Evolutionary conservation across 805 yeast species (phyloP).

Genomic region (Helenozyma baotianmanensis): DNA sequence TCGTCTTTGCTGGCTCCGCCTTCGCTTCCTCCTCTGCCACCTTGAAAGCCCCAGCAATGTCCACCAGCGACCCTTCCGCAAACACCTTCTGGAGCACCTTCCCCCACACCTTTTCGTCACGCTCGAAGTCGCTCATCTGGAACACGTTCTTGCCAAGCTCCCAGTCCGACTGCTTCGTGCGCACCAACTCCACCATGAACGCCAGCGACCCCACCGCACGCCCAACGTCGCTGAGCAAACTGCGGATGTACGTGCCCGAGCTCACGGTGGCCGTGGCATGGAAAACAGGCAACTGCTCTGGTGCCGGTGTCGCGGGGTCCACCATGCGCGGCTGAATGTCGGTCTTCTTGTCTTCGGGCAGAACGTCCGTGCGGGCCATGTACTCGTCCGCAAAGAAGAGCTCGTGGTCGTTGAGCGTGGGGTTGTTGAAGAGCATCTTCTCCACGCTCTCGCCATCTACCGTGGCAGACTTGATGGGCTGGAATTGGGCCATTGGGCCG

Average conservation of each 20-base stretch:
- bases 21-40: background rate
- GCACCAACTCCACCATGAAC: conserved; percentile 78
- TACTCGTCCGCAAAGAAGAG: conserved; percentile 56
- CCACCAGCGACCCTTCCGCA: conserved; percentile 26
- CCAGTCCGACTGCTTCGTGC: conserved; percentile 84
- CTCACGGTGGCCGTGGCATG: conserved; percentile 78
- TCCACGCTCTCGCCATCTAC: conserved; percentile 32
- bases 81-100: conserved; percentile 55
- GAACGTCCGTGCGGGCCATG: conserved; percentile 30
- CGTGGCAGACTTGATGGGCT: conserved; percentile 37
- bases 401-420: conserved; percentile 61
- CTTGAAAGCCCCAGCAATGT: conserved; percentile 10
- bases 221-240: conserved; percentile 85
- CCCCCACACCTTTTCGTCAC: conserved; percentile 67
- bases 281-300: conserved; percentile 58
- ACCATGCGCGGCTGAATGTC: conserved; percentile 35
- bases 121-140: conserved; percentile 58
- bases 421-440: conserved; percentile 41
- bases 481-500: conserved; percentile 52
- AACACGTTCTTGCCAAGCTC: conserved; percentile 66
- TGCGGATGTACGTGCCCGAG: conserved; percentile 92
- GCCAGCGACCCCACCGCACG: conserved; percentile 75
- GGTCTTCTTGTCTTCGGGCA: conserved; percentile 34
- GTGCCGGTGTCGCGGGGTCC: conserved; percentile 34
- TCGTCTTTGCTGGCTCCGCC: background rate